phyloP scores from a whole-genome alignment of 2,329 filamentous ascomycete genomes.

The Parascedosporium putredinis region DNA sequence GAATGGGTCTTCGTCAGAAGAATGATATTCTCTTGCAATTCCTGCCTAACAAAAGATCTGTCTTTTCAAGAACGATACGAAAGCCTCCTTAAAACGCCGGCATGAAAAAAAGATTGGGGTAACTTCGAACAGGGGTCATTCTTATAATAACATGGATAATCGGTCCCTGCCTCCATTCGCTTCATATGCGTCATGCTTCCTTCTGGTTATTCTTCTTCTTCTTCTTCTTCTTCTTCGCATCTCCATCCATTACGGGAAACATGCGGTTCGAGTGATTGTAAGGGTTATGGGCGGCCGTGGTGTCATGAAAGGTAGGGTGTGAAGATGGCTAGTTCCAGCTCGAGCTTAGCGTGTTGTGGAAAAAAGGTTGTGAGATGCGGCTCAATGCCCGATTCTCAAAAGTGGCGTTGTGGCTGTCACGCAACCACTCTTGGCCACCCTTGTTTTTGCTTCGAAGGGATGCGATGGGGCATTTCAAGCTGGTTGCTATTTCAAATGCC shows the following conservation, averaged over 20 bases:
- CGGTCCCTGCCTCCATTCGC: background rate
- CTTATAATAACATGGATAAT: background rate
- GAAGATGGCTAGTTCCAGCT: background rate
- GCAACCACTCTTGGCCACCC: too few species aligned
- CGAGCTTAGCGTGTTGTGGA: background rate
- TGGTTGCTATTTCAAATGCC: too few species aligned
- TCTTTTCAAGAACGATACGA: background rate
- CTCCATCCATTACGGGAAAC: background rate
- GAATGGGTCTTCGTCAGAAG: background rate
- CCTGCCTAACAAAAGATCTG: background rate
- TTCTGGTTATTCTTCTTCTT: background rate
- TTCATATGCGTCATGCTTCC: background rate
- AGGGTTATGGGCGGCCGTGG: background rate
- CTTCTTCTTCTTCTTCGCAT: background rate
- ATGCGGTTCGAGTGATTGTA: background rate
- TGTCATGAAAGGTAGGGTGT: background rate
- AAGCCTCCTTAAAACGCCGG: constrained; percentile 2
- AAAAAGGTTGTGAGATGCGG: too few species aligned
- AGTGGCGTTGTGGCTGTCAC: too few species aligned
- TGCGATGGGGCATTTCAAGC: too few species aligned
- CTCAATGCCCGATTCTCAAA: too few species aligned
- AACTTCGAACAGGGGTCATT: background rate
- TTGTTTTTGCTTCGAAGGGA: too few species aligned
- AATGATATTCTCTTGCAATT: background rate
- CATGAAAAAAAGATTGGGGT: constrained; percentile 2